Percentiles rank a stretch among this genome's conserved stretches.
phyloP scores from a whole-genome alignment of 805 yeast genomes.

The Lipomyces chichibuensis region DNA sequence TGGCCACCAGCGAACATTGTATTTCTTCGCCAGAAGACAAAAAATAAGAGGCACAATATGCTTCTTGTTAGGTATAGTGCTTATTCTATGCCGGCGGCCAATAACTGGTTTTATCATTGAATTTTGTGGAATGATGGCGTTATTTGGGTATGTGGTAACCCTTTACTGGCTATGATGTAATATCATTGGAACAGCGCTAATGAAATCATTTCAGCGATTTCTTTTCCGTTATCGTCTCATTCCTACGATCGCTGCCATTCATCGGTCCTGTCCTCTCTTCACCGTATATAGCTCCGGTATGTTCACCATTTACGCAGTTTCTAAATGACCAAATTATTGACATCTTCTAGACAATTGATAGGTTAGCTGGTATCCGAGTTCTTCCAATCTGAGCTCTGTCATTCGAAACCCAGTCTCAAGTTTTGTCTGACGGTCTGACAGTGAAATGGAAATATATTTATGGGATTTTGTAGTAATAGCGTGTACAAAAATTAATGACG shows the following conservation, averaged over 20 bases:
- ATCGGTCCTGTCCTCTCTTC: constrained; percentile 83
- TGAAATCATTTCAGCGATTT: constrained; percentile 60
- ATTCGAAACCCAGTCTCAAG: neutral
- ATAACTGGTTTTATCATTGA: constrained; percentile 85
- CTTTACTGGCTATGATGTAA: neutral
- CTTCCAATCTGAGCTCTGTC: constrained; percentile 57
- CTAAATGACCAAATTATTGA: neutral
- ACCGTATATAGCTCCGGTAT: constrained; percentile 78
- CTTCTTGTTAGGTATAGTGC: constrained; percentile 70
- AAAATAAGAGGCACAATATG: constrained; percentile 86
- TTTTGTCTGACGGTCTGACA: neutral
- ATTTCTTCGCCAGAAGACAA: constrained; percentile 82
- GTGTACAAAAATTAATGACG: neutral
- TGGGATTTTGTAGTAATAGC: neutral
- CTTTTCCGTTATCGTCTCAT: constrained; percentile 79
- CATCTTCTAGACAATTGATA: constrained; percentile 50
- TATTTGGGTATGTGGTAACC: constrained; percentile 57
- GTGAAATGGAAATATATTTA: neutral
- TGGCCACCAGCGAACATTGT: constrained; percentile 80
- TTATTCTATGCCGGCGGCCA: constrained; percentile 75
- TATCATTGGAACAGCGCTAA: neutral
- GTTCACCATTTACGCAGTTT: constrained; percentile 17
- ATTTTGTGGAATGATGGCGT: constrained; percentile 81
- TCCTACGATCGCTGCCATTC: constrained; percentile 82
- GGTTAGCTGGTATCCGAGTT: constrained; percentile 66